A percentile compares a stretch with the other conserved stretches of the same genome.
Evolutionary conservation across 805 yeast genomes (phyloP).

Genomic region (Myxozyma neglecta): DNA sequence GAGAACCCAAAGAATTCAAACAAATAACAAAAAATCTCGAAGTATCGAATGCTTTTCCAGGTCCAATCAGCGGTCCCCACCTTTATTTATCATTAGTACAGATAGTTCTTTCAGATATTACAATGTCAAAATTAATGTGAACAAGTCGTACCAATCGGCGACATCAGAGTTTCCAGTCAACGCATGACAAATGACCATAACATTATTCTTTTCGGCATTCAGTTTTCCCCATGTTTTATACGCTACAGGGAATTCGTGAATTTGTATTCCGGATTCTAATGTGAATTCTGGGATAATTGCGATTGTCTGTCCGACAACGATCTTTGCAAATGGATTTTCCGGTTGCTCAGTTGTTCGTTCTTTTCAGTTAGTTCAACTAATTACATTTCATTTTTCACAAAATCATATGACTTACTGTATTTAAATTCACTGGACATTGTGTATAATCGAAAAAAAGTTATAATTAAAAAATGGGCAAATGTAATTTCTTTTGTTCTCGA

Average conservation of each 20-base stretch:
- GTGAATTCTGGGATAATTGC: slow-evolving; percentile 71
- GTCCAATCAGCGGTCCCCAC: slow-evolving; percentile 94
- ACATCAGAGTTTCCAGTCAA: slow-evolving; percentile 94
- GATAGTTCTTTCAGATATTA: background rate
- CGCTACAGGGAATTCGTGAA: slow-evolving; percentile 81
- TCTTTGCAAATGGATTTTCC: slow-evolving; percentile 61
- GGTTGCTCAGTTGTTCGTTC: slow-evolving; percentile 19
- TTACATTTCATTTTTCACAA: too few species aligned
- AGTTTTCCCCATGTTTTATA: slow-evolving; percentile 94
- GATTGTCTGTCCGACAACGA: slow-evolving; percentile 76
- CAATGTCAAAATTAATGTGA: background rate
- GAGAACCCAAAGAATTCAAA: slow-evolving; percentile 90
- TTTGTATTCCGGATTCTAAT: slow-evolving; percentile 78
- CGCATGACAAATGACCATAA: slow-evolving; percentile 91
- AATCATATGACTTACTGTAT: background rate
- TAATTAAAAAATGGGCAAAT: too few species aligned
- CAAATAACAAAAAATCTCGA: slow-evolving; percentile 82
- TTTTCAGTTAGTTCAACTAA: background rate
- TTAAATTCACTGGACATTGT: background rate
- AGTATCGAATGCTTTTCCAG: slow-evolving; percentile 86
- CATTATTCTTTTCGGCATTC: slow-evolving; percentile 68
- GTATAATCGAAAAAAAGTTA: background rate
- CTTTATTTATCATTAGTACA: background rate
- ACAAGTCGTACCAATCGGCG: slow-evolving; percentile 65
- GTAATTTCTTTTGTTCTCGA: too few species aligned